Evolutionary conservation across 208 protist species (phyloP).

Genomic region (Trypanosoma theileri): DNA sequence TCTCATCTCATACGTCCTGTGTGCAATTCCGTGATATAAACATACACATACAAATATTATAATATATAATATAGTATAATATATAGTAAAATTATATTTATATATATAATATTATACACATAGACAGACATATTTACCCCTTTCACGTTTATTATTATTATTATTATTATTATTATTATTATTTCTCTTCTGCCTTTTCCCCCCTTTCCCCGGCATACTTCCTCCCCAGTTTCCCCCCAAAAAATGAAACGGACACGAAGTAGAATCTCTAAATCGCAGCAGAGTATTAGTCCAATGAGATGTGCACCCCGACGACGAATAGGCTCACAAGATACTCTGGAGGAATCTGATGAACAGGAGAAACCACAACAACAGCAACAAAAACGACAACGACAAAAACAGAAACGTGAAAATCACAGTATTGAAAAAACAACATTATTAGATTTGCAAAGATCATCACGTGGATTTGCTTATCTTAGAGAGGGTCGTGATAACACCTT

Average conservation of each 20-base stretch:
- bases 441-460: background rate
- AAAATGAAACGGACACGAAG: slow-evolving; percentile 21
- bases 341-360: slow-evolving; percentile 4
- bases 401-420: background rate
- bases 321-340: background rate
- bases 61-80: too few species aligned
- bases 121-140: too few species aligned
- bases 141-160: too few species aligned
- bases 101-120: too few species aligned
- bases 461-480: slow-evolving; percentile 15
- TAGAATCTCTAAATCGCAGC: background rate
- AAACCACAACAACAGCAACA: background rate
- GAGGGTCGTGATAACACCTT: background rate
- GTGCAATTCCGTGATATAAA: too few species aligned
- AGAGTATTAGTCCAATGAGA: background rate
- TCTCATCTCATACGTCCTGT: too few species aligned
- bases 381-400: background rate
- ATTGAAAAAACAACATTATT: background rate
- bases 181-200: background rate
- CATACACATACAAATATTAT: too few species aligned
- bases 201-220: background rate
- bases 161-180: too few species aligned
- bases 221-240: background rate
- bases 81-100: too few species aligned
- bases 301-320: slow-evolving; percentile 2